Conservation (phyloP, 805 yeast species). For the Ogataea chonburiensis region DNA sequence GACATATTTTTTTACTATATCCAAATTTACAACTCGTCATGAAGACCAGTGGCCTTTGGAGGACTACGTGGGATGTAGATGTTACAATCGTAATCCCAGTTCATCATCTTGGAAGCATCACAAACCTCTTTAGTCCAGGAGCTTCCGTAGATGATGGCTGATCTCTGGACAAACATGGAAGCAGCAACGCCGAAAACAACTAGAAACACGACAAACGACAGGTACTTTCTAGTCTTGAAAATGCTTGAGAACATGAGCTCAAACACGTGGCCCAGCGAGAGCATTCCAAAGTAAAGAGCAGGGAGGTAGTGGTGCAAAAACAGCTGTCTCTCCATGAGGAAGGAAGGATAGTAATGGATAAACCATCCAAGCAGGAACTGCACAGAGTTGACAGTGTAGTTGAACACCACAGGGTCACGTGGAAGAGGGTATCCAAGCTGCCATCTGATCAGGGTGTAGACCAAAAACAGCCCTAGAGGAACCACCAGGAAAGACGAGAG, state of each 20-base stretch:
- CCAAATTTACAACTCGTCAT: constrained; percentile 18
- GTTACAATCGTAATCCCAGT: constrained; percentile 91
- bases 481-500: constrained; percentile 52
- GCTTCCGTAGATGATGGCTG: constrained; percentile 75
- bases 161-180: constrained; percentile 56
- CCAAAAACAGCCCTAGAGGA: constrained; percentile 49
- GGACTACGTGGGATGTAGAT: constrained; percentile 41
- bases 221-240: constrained; percentile 38
- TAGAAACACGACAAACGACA: constrained; percentile 46
- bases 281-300: constrained; percentile 71
- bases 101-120: constrained; percentile 52
- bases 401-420: constrained; percentile 52
- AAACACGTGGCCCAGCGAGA: constrained; percentile 35
- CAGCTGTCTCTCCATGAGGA: constrained; percentile 88
- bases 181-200: constrained; percentile 49
- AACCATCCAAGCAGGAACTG: constrained; percentile 69
- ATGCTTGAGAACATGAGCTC: constrained; percentile 32
- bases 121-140: constrained; percentile 78
- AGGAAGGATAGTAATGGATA: constrained; percentile 71
- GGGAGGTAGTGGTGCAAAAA: constrained; percentile 94
- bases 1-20: neutral
- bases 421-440: constrained; percentile 52
- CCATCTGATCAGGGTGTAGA: constrained; percentile 55
- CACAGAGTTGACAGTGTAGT: constrained; percentile 62
- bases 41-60: constrained; percentile 17